phyloP scores from a whole-genome alignment of 331 rosid species.

The Saraca asoca region DNA sequence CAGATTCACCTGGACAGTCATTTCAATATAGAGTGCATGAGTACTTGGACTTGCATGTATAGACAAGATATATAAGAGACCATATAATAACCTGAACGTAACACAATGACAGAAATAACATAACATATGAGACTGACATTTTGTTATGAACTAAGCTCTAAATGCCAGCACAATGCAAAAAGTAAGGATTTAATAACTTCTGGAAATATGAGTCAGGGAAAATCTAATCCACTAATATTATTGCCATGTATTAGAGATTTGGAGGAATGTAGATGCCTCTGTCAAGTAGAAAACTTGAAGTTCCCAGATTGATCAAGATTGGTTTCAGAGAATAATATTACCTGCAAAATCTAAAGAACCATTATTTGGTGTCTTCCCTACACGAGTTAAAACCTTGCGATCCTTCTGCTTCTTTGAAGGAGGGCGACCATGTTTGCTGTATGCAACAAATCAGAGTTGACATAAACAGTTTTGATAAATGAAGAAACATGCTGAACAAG shows the following conservation, averaged over 20 bases:
- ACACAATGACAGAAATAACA: constrained; percentile 10
- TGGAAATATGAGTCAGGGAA: constrained; percentile 21
- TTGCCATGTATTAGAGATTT: neutral
- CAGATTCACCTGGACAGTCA: constrained; percentile 71
- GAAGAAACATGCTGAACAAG: constrained; percentile 14
- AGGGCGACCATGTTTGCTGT: constrained; percentile 84
- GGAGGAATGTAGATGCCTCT: constrained; percentile 12
- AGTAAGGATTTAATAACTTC: neutral
- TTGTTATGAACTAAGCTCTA: constrained; percentile 2
- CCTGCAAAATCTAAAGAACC: constrained; percentile 75
- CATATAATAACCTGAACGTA: constrained; percentile 4
- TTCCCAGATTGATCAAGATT: constrained; percentile 15
- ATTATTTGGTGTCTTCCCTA: constrained; percentile 52
- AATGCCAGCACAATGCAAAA: constrained; percentile 19
- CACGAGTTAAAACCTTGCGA: constrained; percentile 61
- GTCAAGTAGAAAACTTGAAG: neutral
- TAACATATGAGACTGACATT: neutral
- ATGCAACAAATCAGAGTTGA: constrained; percentile 29
- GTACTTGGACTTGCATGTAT: neutral
- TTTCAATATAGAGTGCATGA: constrained; percentile 27
- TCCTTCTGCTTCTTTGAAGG: constrained; percentile 83
- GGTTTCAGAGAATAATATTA: constrained; percentile 38
- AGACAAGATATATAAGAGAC: neutral
- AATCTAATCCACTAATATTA: constrained; percentile 24
- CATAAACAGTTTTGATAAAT: neutral